phyloP scores from a whole-genome alignment of 495 filamentous ascomycete genomes.

The Aspergillus saccharolyticus region DNA sequence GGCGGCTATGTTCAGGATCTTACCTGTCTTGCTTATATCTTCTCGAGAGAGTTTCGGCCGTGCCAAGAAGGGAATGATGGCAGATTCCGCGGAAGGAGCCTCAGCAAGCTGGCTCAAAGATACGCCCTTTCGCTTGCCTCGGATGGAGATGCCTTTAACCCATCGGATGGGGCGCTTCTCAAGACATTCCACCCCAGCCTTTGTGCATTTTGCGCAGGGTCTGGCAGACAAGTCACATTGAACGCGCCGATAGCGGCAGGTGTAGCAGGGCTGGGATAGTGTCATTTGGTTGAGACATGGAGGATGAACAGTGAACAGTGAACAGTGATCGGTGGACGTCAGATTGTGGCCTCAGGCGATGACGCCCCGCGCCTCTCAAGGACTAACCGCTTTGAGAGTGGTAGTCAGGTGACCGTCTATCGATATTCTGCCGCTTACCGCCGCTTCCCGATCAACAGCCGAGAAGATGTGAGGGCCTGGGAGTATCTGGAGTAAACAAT shows the following conservation, averaged over 20 bases:
- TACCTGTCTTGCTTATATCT: neutral
- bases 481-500: no score
- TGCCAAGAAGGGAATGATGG: neutral
- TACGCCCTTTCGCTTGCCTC: conserved; percentile 32
- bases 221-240: conserved; percentile 41
- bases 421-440: no score
- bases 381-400: no score
- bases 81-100: neutral
- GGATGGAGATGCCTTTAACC: conserved; percentile 34
- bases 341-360: no score
- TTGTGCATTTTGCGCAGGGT: conserved; percentile 30
- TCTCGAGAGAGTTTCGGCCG: neutral
- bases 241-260: conserved; percentile 48
- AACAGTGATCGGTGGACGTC: no score
- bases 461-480: no score
- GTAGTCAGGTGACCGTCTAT: no score
- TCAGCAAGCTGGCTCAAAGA: conserved; percentile 16
- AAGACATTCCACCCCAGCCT: conserved; percentile 42
- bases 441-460: no score
- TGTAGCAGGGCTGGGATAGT: conserved; percentile 30
- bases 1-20: neutral
- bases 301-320: no score
- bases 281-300: neutral
- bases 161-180: conserved; percentile 44
- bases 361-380: no score